Conservation (phyloP, 2,329 filamentous ascomycete genomes). For the Aspergillus fructus region DNA sequence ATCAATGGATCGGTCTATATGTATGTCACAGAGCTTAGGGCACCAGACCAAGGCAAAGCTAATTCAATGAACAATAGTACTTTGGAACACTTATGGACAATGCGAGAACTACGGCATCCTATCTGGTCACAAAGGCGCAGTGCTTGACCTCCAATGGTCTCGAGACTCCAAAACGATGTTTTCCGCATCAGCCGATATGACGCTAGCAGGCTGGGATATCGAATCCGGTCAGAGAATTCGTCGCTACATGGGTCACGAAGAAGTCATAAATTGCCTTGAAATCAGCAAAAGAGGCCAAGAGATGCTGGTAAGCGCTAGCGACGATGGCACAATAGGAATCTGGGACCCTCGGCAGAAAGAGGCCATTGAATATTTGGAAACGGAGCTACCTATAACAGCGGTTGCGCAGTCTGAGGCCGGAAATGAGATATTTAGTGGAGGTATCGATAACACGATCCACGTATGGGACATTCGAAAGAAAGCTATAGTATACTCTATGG, state of each 20-base stretch:
- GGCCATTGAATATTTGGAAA: constrained; percentile 83
- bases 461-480: constrained; percentile 97
- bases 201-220: constrained; percentile 90
- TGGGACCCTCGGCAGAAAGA: constrained; percentile 94
- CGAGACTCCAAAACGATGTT: constrained; percentile 89
- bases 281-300: constrained; percentile 88
- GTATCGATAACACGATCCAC: constrained; percentile 96
- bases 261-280: constrained; percentile 90
- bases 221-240: constrained; percentile 91
- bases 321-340: constrained; percentile 89
- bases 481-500: constrained; percentile 79
- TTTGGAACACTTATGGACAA: constrained; percentile 89
- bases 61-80: constrained; percentile 54
- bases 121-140: constrained; percentile 83
- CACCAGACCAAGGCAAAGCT: background rate
- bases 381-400: constrained; percentile 87
- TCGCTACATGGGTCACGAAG: constrained; percentile 87
- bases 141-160: constrained; percentile 94
- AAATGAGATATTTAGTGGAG: constrained; percentile 90
- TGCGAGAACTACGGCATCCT: constrained; percentile 93
- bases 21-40: constrained; percentile 51
- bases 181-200: constrained; percentile 90
- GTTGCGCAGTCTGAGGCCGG: constrained; percentile 90
- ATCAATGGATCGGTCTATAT: constrained; percentile 89
- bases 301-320: constrained; percentile 83